Conservation (phyloP, 495 filamentous ascomycete genomes). For the Oidiodendron maius region DNA sequence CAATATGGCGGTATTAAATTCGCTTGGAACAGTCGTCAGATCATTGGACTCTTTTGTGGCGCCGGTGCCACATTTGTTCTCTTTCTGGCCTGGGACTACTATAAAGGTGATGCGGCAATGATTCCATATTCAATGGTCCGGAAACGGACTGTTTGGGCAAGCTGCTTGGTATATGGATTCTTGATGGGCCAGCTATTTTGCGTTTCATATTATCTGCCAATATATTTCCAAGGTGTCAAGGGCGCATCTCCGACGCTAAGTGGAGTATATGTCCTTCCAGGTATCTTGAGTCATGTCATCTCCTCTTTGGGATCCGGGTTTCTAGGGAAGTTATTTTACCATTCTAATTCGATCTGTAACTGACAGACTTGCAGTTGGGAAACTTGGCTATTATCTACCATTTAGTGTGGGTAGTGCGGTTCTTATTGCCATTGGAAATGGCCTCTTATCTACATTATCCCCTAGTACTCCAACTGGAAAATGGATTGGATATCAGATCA, state of each 20-base stretch:
- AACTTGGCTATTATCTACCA: constrained; percentile 27
- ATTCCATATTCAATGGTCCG: constrained; percentile 30
- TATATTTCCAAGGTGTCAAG: constrained; percentile 53
- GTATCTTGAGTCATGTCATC: constrained; percentile 31
- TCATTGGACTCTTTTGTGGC: constrained; percentile 42
- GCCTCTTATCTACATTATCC: constrained; percentile 10
- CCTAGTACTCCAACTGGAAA: background rate
- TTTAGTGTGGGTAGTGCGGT: constrained; percentile 22
- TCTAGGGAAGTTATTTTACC: background rate
- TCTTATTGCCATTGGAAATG: constrained; percentile 23
- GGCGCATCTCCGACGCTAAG: constrained; percentile 47
- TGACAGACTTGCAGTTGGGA: constrained; percentile 4
- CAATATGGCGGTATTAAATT: constrained; percentile 38
- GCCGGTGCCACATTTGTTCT: constrained; percentile 29
- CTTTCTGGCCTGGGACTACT: constrained; percentile 38
- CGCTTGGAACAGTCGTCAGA: constrained; percentile 30
- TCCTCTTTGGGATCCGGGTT: background rate
- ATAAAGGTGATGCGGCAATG: constrained; percentile 38
- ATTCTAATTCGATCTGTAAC: background rate
- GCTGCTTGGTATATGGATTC: constrained; percentile 27
- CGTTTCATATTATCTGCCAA: constrained; percentile 52
- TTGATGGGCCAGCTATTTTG: background rate
- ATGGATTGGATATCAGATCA: constrained; percentile 10
- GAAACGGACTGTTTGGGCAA: constrained; percentile 11
- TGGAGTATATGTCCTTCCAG: constrained; percentile 63